Base-by-base conservation (phyloP, 2,329 filamentous ascomycete genomes). In the Epichloe gansuensis region DNA sequence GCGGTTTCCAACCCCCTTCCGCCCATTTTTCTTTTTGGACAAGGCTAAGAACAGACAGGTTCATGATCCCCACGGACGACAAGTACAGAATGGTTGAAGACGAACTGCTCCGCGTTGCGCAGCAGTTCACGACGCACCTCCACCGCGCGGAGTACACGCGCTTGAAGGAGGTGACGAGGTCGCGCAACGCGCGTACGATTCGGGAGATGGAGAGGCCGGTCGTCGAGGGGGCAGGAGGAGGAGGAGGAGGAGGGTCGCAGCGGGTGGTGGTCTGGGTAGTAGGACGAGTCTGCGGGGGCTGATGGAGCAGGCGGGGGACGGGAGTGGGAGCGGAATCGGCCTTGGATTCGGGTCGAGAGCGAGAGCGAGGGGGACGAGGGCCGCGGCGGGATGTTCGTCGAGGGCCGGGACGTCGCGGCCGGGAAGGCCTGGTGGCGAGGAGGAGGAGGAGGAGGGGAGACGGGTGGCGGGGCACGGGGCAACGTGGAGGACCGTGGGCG, bases 51-150 rank as follows among this genome's bases (percentile, higher is more conserved):
- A 25, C 1, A 23, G 6, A 17, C 51, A 82, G 80, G 34, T 75
- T 75, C 63, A 90, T 91, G 85, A 70, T 73, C 2, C 74, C 81
- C 46, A 83, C 82, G n/a, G 88, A 93, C 64, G 86, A 91, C 62
- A 70, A 69, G 52, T 91, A 81, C 66, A 83, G 86, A 60, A 91
- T 91, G 85, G 88, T 93, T 0, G 88, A 91, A 65, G 88, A 93
- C 60, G 87, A 91, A 59, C 81, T 93, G 57, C 69, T 85, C 21
- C 70, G 76, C 15, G 78, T 82, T 0, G 87, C 87, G 0, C 78
- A 81, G 50, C 70, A 73, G 3, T 91, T 88, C 66, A 91, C 87
- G 0, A 76, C 77, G 5, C 86, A 90, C 64, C 75, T 91, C 2
- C 86, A 91, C 63, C 78, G 82, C n/a, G 85, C 82, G 15, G 86